Evolutionary conservation across 805 yeast species (phyloP), one percentile per base, ranked within the genome.

Genomic region (Teunomyces atbi): DNA sequence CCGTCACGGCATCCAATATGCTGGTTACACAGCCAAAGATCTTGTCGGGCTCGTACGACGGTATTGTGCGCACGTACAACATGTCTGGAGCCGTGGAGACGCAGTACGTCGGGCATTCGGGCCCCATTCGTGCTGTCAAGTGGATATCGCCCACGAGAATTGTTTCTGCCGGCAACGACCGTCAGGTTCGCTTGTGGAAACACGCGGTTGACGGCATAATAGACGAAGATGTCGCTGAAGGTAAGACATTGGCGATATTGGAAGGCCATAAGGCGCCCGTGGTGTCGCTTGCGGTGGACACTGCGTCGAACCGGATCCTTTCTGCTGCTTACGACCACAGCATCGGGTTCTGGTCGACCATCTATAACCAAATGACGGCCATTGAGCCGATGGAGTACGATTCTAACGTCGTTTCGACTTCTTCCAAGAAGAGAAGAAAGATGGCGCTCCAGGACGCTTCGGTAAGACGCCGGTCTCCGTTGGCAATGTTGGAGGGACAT

Each of bases 241-340:
- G 90, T 50, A 83, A 81, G 55, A 88, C 96, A 0, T 68, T 84
- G 49, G 96, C 96, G 39, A 82, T 91, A 45, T 73, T 92, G 55
- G 91, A 87, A 61, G 97, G 96, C 45, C 99, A 94, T 65, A 84
- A 81, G 54, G 91, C 89, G 7, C 84, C 96, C 6, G 89, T 94
- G n/a, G 88, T 84, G 20, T 75, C 84, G 6, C 66, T 92, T 34
- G 90, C 82, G 11, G 83, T 83, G n/a, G 70, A 79, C 45, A 65
- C 64, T 10, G 54, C 66, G 23, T 66, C 81, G 6, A 78, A 78
- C 50, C 74, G 87, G 56, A 84, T 94, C 40, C 66, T 94, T 44
- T 89, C 97, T 16, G 96, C 89, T 5, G 83, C 95, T 27, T 82
- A 84, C 55, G 99, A 94, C 69, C 73, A 82, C 51, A 71, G 83